Evolutionary conservation across 1,284 basidiomycete genomes (phyloP).

Genomic region (Takashimella tepidaria): DNA sequence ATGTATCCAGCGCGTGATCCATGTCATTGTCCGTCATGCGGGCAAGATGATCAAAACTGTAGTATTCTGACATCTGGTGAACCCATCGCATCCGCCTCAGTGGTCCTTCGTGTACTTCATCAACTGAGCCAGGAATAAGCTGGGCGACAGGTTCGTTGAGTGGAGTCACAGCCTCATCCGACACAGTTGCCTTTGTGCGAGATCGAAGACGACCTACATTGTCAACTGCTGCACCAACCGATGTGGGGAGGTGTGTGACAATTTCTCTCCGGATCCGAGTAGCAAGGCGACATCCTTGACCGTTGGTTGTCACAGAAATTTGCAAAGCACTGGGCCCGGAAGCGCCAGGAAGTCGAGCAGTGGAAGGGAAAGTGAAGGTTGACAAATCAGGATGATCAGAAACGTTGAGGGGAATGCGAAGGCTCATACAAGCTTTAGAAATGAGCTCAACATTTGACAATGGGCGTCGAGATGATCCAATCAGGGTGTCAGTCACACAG

Average conservation of each 20-base stretch:
- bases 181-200: conserved; percentile 54
- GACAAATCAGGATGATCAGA: conserved; percentile 81
- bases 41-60: conserved; percentile 75
- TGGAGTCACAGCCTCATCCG: conserved; percentile 55
- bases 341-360: conserved; percentile 66
- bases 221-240: conserved; percentile 70
- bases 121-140: conserved; percentile 33
- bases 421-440: conserved; percentile 53
- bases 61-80: conserved; percentile 88
- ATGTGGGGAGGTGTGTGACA: conserved; percentile 65
- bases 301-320: conserved; percentile 85
- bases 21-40: conserved; percentile 65
- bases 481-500: conserved; percentile 65
- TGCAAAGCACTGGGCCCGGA: conserved; percentile 61
- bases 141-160: conserved; percentile 77
- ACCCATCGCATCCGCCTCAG: conserved; percentile 77
- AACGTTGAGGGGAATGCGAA: conserved; percentile 74
- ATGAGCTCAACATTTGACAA: conserved; percentile 57
- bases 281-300: conserved; percentile 81
- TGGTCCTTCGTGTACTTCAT: conserved; percentile 51
- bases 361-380: conserved; percentile 83
- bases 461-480: conserved; percentile 49
- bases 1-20: conserved; percentile 54
- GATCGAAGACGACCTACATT: conserved; percentile 67
- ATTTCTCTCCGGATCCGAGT: conserved; percentile 77